phyloP scores from a whole-genome alignment of 805 yeast genomes.

The Candida ficus region DNA sequence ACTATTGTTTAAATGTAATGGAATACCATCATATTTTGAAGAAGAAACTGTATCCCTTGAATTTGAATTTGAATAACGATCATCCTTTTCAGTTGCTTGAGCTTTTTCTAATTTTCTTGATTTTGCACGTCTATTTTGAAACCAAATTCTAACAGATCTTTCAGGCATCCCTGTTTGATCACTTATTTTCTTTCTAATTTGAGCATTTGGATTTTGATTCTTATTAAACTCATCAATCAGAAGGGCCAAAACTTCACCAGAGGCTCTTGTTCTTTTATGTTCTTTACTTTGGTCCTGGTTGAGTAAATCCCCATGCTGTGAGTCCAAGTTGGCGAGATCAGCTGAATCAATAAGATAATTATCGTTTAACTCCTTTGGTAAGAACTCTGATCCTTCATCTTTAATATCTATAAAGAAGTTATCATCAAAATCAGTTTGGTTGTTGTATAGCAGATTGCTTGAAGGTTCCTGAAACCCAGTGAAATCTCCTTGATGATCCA shows the following conservation, averaged over 20 bases:
- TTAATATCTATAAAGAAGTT: slow-evolving; percentile 10
- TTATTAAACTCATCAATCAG: slow-evolving; percentile 63
- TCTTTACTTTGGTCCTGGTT: slow-evolving; percentile 2
- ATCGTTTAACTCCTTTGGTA: too few relatives aligned
- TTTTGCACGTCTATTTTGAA: slow-evolving; percentile 83
- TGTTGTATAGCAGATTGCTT: slow-evolving; percentile 7
- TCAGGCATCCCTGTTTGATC: slow-evolving; percentile 77
- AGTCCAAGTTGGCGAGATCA: too few relatives aligned
- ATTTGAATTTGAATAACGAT: slow-evolving; percentile 9
- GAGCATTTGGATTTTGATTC: slow-evolving; percentile 74
- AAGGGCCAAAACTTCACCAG: slow-evolving; percentile 72
- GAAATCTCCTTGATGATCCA: slow-evolving; percentile 8
- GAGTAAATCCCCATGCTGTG: background rate
- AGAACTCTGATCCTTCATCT: background rate
- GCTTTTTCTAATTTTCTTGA: slow-evolving; percentile 59
- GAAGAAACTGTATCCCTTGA: slow-evolving; percentile 8
- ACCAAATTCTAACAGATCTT: slow-evolving; percentile 88
- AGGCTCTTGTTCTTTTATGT: slow-evolving; percentile 61
- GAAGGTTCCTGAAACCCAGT: slow-evolving; percentile 7
- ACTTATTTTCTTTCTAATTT: slow-evolving; percentile 63
- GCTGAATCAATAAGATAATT: too few relatives aligned
- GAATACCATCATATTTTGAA: slow-evolving; percentile 36
- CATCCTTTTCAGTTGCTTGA: slow-evolving; percentile 22
- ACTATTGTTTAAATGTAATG: slow-evolving; percentile 55
- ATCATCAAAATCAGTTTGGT: slow-evolving; percentile 14